Conservation (phyloP, 176 grass and related monocot species). For the Juncus effusus region DNA sequence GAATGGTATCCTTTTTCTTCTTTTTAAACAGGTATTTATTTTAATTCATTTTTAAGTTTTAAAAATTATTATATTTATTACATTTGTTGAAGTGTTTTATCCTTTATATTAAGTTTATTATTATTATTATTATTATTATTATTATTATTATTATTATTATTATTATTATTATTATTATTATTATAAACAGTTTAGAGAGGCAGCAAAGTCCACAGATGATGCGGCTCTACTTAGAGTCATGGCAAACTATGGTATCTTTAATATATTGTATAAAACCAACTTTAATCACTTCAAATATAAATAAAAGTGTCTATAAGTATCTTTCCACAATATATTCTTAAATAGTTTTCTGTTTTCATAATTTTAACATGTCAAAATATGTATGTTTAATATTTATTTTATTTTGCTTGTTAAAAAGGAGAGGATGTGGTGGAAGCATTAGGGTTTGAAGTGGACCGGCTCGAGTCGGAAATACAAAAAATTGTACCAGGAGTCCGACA, state of each 20-base stretch:
- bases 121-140: constrained; percentile 13
- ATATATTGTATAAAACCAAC: too few species aligned
- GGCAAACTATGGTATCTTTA: constrained; percentile 66
- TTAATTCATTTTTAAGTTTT: constrained; percentile 7
- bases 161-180: constrained; percentile 13
- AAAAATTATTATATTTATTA: constrained; percentile 5
- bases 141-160: constrained; percentile 4
- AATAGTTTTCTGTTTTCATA: too few species aligned
- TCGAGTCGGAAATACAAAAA: constrained; percentile 93
- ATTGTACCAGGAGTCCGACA: constrained; percentile 87
- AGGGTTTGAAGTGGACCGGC: constrained; percentile 81
- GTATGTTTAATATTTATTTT: neutral
- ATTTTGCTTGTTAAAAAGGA: constrained; percentile 37
- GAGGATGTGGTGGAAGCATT: constrained; percentile 95
- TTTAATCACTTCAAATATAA: too few species aligned
- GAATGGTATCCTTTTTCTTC: constrained; percentile 41
- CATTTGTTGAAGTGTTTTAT: constrained; percentile 52
- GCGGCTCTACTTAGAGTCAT: constrained; percentile 56
- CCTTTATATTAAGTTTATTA: neutral
- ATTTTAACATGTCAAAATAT: neutral
- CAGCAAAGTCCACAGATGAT: constrained; percentile 57
- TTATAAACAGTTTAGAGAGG: constrained; percentile 67
- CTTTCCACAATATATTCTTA: too few species aligned
- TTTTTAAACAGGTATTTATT: constrained; percentile 50
- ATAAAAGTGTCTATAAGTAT: too few species aligned